Evolutionary conservation across 805 yeast genomes (phyloP).

Genomic region (Nakazawaea ambrosiae): DNA sequence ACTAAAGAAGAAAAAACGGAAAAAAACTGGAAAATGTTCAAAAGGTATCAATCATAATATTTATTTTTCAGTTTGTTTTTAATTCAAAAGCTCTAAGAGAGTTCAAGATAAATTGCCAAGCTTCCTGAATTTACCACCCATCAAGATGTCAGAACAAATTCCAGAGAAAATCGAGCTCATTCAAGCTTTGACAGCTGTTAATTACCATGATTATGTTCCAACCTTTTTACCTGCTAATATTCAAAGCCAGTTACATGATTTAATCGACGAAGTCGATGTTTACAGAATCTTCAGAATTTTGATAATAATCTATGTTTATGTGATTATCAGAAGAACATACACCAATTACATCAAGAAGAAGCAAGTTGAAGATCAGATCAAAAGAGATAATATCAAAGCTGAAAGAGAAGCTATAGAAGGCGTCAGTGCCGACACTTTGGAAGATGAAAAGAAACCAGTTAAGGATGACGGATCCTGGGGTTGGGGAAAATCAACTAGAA

Average conservation of each 20-base stretch:
- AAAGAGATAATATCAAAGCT: conserved; percentile 36
- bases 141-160: conserved; percentile 1
- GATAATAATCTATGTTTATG: conserved; percentile 55
- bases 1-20: too few species aligned
- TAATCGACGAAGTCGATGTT: conserved; percentile 34
- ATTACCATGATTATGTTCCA: conserved; percentile 8
- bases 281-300: conserved; percentile 40
- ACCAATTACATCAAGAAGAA: conserved; percentile 49
- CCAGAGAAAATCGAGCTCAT: not conserved
- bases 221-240: conserved; percentile 13
- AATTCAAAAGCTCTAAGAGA: too few species aligned
- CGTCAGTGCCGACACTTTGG: conserved; percentile 22
- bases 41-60: too few species aligned
- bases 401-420: conserved; percentile 27
- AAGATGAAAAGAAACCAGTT: conserved; percentile 27
- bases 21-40: too few species aligned
- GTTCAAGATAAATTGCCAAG: too few species aligned
- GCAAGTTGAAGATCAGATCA: conserved; percentile 42
- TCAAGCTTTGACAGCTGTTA: conserved; percentile 1
- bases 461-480: conserved; percentile 49
- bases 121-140: too few species aligned
- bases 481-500: conserved; percentile 75
- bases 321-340: conserved; percentile 49
- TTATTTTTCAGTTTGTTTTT: too few species aligned
- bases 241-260: conserved; percentile 27